Conservation (phyloP, 208 protist species). For the Acanthamoeba rhysodes region DNA sequence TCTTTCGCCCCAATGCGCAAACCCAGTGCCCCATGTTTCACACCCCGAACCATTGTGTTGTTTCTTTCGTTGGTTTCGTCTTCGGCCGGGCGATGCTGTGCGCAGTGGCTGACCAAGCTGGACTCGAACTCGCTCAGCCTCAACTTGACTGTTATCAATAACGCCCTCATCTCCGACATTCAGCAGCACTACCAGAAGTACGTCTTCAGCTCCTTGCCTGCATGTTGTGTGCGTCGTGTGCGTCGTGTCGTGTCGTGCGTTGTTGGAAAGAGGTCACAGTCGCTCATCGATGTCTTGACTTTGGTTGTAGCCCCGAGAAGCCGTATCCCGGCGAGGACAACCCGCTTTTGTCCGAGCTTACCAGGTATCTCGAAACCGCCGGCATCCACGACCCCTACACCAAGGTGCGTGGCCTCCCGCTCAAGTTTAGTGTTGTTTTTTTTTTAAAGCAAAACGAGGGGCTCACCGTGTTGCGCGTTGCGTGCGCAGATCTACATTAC, state of each 20-base stretch:
- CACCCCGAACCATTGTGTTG: too few relatives aligned
- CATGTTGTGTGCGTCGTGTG: too few relatives aligned
- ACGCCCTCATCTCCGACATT: conserved; percentile 93
- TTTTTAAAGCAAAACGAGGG: not conserved
- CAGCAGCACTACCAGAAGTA: conserved; percentile 90
- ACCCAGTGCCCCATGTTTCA: too few relatives aligned
- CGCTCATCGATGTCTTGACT: not conserved
- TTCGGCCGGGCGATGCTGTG: too few relatives aligned
- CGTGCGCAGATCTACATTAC: conserved; percentile 92
- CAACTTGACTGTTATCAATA: conserved; percentile 93
- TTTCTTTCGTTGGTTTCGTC: too few relatives aligned
- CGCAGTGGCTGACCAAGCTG: conserved; percentile 89
- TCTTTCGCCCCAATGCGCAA: not conserved
- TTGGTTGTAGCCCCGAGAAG: conserved; percentile 87
- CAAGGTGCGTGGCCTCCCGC: conserved; percentile 45
- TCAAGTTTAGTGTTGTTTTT: too few relatives aligned
- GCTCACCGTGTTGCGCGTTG: conserved; percentile 7
- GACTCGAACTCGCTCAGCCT: conserved; percentile 92
- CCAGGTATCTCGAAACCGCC: conserved; percentile 91
- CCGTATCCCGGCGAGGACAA: conserved; percentile 92
- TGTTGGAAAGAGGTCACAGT: too few relatives aligned
- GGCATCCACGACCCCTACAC: conserved; percentile 93
- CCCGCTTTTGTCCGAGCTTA: conserved; percentile 90
- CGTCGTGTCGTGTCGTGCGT: too few relatives aligned
- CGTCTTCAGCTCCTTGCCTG: not conserved